Base-by-base conservation (phyloP, 2,329 filamentous ascomycete genomes). In the Trichoderma sp. region DNA sequence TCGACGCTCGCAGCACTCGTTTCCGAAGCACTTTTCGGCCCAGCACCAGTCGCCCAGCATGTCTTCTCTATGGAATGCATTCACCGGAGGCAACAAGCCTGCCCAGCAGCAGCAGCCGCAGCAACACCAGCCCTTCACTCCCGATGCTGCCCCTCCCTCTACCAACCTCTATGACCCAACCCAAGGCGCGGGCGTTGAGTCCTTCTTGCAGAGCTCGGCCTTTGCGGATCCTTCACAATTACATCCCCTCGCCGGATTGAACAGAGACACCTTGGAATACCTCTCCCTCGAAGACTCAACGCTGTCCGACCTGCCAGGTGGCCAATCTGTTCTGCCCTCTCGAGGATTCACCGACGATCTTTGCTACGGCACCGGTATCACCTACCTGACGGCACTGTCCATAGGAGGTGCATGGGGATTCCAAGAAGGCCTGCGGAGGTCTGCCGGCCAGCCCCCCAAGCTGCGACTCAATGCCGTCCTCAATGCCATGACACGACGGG, bases 281-380 rank as follows among this genome's bases (percentile, higher is more conserved):
- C 88, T 99, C 73, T 91, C 91, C 31, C 90, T 99, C 77, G 96
- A 99, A 82, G 96, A 99, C 79, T 92, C 93, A 61, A 88, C 91
- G 33, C 89, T 97, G 70, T 94, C 93, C 71, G 90, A 96, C 76
- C 87, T 97, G 24, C 94, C 94, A 60, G 94, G 94, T 77, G 87
- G 90, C 70, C 92, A 92, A 79, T 96, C 95, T 55, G 91, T 94
- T 67, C 88, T 99, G 67, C 96, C 96, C 55, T 97, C 94, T 68
- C 91, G 96, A 80, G 96, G 96, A 79, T 99, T 97, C 89, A 97
- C 94, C 71, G 96, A 99, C 79, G 96, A 99, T 80, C 88, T 99
- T 70, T 98, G 96, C 83, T 99, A 99, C 80, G 96, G 96, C 77
- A 96, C 96, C 27, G 96, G 96, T 75, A 90, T 95, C 72, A 97